A percentile compares a stretch with the other conserved stretches of the same genome.
These are phyloP conservation scores for Aciculosporium take DNA, from an alignment of 2,329 filamentous ascomycete species.

Conservation along the genomic window DNA sequence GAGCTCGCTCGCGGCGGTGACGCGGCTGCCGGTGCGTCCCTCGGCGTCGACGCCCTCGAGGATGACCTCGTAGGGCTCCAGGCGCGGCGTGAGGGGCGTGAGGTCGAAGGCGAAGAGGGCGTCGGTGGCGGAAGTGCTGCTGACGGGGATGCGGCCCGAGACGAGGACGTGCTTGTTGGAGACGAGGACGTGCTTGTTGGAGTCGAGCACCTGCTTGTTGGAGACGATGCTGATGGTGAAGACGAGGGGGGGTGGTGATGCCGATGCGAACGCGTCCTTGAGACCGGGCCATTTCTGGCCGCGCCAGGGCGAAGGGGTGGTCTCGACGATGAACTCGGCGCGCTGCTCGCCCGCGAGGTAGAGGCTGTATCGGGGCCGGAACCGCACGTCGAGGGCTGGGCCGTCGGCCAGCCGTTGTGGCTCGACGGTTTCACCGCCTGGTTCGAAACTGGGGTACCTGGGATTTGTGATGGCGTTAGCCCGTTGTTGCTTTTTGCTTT, in stretches of 20 bases:
- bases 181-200: slow-evolving; percentile 14
- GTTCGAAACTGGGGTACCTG: slow-evolving; percentile 27
- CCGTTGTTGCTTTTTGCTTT: background rate
- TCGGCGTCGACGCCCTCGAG: slow-evolving; percentile 20
- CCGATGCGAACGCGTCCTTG: slow-evolving; percentile 6
- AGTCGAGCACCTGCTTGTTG: slow-evolving; percentile 14
- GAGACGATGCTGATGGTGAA: slow-evolving; percentile 24
- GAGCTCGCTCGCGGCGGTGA: slow-evolving; percentile 23
- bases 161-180: slow-evolving; percentile 19
- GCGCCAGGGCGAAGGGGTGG: slow-evolving; percentile 25
- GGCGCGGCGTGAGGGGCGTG: slow-evolving; percentile 18
- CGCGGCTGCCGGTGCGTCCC: slow-evolving; percentile 18
- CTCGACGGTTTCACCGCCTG: slow-evolving; percentile 27
- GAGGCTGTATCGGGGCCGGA: slow-evolving; percentile 31
- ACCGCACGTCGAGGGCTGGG: slow-evolving; percentile 27
- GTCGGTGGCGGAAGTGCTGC: slow-evolving; percentile 14
- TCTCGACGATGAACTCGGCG: slow-evolving; percentile 30
- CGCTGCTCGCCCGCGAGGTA: slow-evolving; percentile 27
- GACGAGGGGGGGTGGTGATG: slow-evolving; percentile 13
- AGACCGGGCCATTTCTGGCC: slow-evolving; percentile 22
- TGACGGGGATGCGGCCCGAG: slow-evolving; percentile 19
- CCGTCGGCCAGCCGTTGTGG: slow-evolving; percentile 17
- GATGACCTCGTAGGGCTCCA: slow-evolving; percentile 24
- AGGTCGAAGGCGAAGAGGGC: slow-evolving; percentile 25
- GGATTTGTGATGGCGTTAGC: background rate